Percentiles rank a stretch among this genome's conserved stretches.
These are phyloP conservation scores for Aspergillus alliaceus DNA, from an alignment of 2,329 filamentous ascomycete species.

Conservation along the genomic window DNA sequence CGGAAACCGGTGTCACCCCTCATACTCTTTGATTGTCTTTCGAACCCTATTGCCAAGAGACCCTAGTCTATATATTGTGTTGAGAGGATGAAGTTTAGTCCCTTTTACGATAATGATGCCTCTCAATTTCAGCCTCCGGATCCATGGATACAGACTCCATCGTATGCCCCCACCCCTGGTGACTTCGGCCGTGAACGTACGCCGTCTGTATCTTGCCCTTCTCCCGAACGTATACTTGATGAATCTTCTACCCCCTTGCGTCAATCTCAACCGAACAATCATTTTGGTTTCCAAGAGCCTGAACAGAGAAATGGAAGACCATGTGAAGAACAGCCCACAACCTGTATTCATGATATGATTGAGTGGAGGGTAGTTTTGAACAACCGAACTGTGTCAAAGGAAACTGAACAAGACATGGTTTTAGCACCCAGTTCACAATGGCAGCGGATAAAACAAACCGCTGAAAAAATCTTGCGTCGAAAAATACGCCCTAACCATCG, in stretches of 20 bases:
- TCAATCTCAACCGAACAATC: no score
- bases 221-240: slow-evolving; percentile 3
- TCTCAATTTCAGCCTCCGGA: slow-evolving; percentile 3
- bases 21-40: no score
- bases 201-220: no score
- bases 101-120: no score
- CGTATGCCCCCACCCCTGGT: slow-evolving; percentile 20
- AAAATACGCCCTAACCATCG: slow-evolving; percentile 21
- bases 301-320: neutral
- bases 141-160: slow-evolving; percentile 17
- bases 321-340: neutral
- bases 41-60: no score
- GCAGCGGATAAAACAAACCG: slow-evolving; percentile 18
- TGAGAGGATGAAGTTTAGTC: no score
- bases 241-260: no score
- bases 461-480: slow-evolving; percentile 14
- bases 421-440: slow-evolving; percentile 18
- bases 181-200: slow-evolving; percentile 9
- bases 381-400: slow-evolving; percentile 18
- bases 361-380: slow-evolving; percentile 25
- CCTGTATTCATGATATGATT: slow-evolving; percentile 16
- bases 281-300: no score
- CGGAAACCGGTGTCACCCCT: no score
- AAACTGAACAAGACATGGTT: slow-evolving; percentile 22
- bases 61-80: no score